Evolutionary conservation across 768 basidiomycete genomes (phyloP).

Genomic region (Tephrocybe sp.): DNA sequence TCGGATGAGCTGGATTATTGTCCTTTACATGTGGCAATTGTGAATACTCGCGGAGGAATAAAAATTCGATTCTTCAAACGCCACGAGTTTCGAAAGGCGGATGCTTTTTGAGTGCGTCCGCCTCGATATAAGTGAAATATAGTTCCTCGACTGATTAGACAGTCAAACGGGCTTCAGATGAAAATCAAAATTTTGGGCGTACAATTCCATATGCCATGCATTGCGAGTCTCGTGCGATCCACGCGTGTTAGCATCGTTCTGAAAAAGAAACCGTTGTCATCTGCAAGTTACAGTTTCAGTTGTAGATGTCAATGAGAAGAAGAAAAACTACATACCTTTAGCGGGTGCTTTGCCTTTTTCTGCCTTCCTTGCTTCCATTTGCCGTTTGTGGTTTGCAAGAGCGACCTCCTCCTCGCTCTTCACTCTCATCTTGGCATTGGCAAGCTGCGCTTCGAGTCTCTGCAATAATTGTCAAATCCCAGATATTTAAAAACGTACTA

Average conservation of each 20-base stretch:
- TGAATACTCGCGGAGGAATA: neutral
- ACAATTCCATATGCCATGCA: constrained; percentile 28
- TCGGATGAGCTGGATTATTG: constrained; percentile 1
- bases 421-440: constrained; percentile 20
- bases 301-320: neutral
- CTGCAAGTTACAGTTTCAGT: constrained; percentile 1
- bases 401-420: constrained; percentile 24
- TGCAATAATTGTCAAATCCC: constrained; percentile 11
- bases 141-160: constrained; percentile 25
- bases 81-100: constrained; percentile 22
- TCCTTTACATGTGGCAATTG: constrained; percentile 2
- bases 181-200: constrained; percentile 9
- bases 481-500: neutral
- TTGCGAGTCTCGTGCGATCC: constrained; percentile 25
- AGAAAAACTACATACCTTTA: constrained; percentile 9
- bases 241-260: constrained; percentile 24
- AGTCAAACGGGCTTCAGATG: neutral
- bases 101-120: constrained; percentile 21
- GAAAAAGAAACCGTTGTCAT: constrained; percentile 25
- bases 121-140: constrained; percentile 22
- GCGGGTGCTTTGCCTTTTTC: constrained; percentile 14
- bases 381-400: constrained; percentile 2
- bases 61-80: constrained; percentile 13
- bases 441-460: constrained; percentile 29
- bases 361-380: constrained; percentile 16